phyloP scores from a whole-genome alignment of 306 rosid genomes.

The Inga laurina region DNA sequence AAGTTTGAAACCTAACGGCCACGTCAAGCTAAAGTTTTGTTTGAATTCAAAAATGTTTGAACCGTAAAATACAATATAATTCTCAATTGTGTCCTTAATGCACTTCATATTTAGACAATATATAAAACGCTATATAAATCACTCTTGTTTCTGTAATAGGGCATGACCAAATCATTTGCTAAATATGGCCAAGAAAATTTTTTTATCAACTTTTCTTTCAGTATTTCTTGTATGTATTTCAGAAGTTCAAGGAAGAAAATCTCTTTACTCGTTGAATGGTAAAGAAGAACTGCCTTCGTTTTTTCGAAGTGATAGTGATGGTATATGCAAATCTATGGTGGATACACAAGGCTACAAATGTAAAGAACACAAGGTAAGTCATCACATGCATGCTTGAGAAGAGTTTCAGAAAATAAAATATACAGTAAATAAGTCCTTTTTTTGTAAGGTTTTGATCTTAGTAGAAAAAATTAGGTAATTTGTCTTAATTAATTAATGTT shows the following conservation, averaged over 20 bases:
- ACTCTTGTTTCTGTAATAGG: background rate
- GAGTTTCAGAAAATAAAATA: background rate
- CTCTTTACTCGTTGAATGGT: background rate
- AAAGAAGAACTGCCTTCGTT: conserved; percentile 15
- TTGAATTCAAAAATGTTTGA: background rate
- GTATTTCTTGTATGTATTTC: conserved; percentile 21
- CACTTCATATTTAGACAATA: background rate
- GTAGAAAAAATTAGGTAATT: no score
- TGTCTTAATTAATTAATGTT: no score
- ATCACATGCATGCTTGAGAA: background rate
- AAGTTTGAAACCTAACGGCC: background rate
- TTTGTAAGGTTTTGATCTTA: no score
- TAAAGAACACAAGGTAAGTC: conserved; percentile 58
- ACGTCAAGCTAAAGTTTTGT: conserved; percentile 12
- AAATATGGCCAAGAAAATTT: conserved; percentile 24
- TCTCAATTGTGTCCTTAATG: background rate
- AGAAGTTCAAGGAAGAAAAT: conserved; percentile 34
- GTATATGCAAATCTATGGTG: conserved; percentile 61
- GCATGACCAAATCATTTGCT: background rate
- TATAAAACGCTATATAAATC: background rate
- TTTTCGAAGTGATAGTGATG: conserved; percentile 34
- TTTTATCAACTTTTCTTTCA: conserved; percentile 13
- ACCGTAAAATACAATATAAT: background rate
- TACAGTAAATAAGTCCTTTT: no score
- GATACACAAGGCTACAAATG: conserved; percentile 63